Conservation (phyloP, 2,329 filamentous ascomycete genomes). For the Colletotrichum tamarilloi region DNA sequence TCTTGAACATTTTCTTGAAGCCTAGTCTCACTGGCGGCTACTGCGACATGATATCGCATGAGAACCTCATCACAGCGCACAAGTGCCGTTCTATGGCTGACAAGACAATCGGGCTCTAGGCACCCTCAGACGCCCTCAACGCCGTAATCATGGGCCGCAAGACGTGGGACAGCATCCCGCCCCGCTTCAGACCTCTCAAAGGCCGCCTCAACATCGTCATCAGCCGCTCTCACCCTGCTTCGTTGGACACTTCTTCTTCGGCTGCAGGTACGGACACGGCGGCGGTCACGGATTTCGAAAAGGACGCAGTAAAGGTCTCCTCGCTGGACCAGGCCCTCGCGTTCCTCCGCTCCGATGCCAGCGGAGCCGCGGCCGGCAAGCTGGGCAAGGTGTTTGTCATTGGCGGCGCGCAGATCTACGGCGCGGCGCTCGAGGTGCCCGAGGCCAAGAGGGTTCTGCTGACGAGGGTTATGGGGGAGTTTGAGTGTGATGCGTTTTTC, state of each 20-base stretch:
- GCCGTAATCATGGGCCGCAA: conserved; percentile 97
- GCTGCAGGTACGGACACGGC: conserved; percentile 1
- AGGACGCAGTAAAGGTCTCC: conserved; percentile 66
- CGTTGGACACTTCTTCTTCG: conserved; percentile 8
- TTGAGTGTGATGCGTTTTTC: conserved; percentile 82
- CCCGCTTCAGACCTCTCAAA: conserved; percentile 80
- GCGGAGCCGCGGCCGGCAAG: conserved; percentile 33
- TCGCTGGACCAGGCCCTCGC: conserved; percentile 70
- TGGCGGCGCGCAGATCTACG: conserved; percentile 89
- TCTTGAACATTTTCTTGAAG: no score
- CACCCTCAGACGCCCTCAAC: conserved; percentile 60
- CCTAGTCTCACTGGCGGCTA: no score
- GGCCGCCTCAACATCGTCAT: conserved; percentile 87
- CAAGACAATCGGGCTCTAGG: conserved; percentile 24
- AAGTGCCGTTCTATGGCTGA: background rate
- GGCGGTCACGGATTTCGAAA: conserved; percentile 37
- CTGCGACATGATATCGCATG: background rate
- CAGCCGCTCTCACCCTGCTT: conserved; percentile 60
- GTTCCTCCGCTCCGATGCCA: conserved; percentile 53
- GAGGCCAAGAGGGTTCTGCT: conserved; percentile 74
- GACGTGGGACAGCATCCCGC: conserved; percentile 93
- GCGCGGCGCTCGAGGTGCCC: conserved; percentile 69
- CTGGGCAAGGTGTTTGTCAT: conserved; percentile 82
- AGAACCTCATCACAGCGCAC: background rate
- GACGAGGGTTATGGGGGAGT: conserved; percentile 74